Evolutionary conservation across 1,139 yeast species (phyloP).

Genomic region (Dujonia santamariae): DNA sequence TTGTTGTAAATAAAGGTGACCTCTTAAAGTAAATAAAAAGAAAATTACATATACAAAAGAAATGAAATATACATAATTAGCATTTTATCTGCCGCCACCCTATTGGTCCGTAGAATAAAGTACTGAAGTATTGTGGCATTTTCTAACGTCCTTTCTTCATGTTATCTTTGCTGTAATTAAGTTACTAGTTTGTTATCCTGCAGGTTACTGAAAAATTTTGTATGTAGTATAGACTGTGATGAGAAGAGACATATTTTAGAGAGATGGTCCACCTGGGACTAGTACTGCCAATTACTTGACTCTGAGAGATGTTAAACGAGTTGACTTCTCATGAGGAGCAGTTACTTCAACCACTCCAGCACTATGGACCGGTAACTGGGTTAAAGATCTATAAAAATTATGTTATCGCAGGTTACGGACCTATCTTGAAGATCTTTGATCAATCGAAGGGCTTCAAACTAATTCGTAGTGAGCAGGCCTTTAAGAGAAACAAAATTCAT

Average conservation of each 20-base stretch:
- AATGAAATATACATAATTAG: neutral
- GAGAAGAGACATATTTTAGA: too few species aligned
- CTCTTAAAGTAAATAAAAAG: slow-evolving; percentile 1
- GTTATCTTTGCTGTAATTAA: too few species aligned
- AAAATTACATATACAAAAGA: neutral
- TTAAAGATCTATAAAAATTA: slow-evolving; percentile 41
- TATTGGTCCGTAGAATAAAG: too few species aligned
- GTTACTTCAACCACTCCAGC: slow-evolving; percentile 25
- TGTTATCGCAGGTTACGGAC: slow-evolving; percentile 75
- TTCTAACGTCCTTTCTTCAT: too few species aligned
- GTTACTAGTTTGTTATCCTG: too few species aligned
- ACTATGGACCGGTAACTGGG: slow-evolving; percentile 76
- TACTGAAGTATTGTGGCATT: too few species aligned
- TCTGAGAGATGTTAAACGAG: too few species aligned
- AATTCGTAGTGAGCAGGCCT: slow-evolving; percentile 44
- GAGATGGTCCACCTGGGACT: too few species aligned
- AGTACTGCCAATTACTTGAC: too few species aligned
- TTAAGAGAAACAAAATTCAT: slow-evolving; percentile 75
- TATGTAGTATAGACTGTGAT: too few species aligned
- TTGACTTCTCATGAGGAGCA: slow-evolving; percentile 20
- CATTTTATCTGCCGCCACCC: too few species aligned
- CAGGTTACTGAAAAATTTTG: too few species aligned
- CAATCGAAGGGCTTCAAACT: slow-evolving; percentile 29
- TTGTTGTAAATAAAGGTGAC: slow-evolving; percentile 57
- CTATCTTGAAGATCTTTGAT: slow-evolving; percentile 55